These are phyloP conservation scores for Cordyceps sp. DNA, from an alignment of 2,329 filamentous ascomycete species.

Conservation along the genomic window DNA sequence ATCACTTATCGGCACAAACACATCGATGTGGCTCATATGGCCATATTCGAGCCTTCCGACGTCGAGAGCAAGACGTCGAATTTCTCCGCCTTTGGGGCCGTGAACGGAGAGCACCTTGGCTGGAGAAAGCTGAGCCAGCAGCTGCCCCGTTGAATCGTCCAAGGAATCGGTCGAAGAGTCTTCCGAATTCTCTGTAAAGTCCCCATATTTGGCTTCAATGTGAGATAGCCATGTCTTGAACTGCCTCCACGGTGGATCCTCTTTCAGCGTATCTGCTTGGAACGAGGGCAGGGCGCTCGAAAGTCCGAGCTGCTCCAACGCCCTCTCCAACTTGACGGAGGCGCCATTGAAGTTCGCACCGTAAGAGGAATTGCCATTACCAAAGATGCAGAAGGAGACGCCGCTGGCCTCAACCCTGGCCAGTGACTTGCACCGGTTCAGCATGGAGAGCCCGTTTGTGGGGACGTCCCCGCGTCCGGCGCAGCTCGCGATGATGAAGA, in stretches of 20 bases:
- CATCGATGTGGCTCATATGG: conserved; percentile 2
- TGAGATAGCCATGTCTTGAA: conserved; percentile 1
- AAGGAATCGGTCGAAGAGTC: background rate
- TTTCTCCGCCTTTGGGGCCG: background rate
- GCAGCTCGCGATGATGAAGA: conserved; percentile 2
- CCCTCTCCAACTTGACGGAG: background rate
- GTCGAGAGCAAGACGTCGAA: background rate
- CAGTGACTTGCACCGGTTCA: background rate
- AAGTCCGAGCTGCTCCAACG: background rate
- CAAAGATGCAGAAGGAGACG: conserved; percentile 1
- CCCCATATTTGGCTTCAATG: background rate
- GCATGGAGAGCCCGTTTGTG: background rate
- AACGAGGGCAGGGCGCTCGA: background rate
- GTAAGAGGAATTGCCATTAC: conserved; percentile 2
- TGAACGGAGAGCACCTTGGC: background rate
- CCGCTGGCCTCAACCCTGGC: background rate
- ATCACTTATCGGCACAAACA: conserved; percentile 1
- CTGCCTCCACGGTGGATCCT: conserved; percentile 1
- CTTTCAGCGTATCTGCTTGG: conserved; percentile 1
- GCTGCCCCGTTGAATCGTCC: background rate
- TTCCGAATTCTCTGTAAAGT: background rate
- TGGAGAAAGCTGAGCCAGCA: conserved; percentile 1
- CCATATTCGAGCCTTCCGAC: conserved; percentile 1
- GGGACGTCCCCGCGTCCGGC: conserved; percentile 1
- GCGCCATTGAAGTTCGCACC: conserved; percentile 2